Evolutionary conservation across 2,329 filamentous ascomycete genomes (phyloP).

Genomic region (Parasarocladium wereldwijsianum): DNA sequence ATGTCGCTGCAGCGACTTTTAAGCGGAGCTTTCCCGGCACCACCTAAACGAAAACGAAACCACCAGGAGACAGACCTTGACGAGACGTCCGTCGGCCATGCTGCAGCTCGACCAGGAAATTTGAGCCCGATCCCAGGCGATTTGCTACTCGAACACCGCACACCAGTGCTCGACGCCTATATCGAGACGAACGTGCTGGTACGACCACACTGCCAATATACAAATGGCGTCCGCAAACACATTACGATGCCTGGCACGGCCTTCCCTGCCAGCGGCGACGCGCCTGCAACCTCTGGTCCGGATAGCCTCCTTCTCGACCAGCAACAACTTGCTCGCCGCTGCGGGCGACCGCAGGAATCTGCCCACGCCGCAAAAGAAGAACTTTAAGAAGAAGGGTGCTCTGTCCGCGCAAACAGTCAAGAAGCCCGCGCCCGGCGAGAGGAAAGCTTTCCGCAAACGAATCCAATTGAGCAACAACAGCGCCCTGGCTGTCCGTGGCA

Average conservation of each 20-base stretch:
- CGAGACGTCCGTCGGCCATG: too few species aligned
- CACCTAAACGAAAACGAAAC: too few species aligned
- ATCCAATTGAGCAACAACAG: constrained; percentile 92
- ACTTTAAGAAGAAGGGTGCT: constrained; percentile 31
- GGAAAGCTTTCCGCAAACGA: constrained; percentile 74
- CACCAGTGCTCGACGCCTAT: too few species aligned
- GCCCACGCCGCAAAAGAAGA: constrained; percentile 24
- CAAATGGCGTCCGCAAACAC: constrained; percentile 26
- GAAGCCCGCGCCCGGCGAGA: constrained; percentile 55
- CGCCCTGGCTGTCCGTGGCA: constrained; percentile 59
- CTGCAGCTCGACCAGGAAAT: too few species aligned
- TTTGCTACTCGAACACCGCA: too few species aligned
- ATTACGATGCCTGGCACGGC: constrained; percentile 26
- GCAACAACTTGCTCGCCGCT: constrained; percentile 14
- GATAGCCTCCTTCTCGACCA: constrained; percentile 27
- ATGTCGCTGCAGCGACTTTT: too few species aligned
- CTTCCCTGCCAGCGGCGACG: constrained; percentile 16
- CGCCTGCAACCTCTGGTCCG: constrained; percentile 14
- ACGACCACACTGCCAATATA: too few species aligned
- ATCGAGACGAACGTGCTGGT: too few species aligned
- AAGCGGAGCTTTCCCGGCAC: too few species aligned
- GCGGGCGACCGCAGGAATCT: constrained; percentile 18
- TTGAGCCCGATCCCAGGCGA: too few species aligned
- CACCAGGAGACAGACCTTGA: too few species aligned
- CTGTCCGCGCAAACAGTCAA: constrained; percentile 24